Evolutionary conservation across 2,329 filamentous ascomycete species (phyloP).

Genomic region (Diatrype stigma): DNA sequence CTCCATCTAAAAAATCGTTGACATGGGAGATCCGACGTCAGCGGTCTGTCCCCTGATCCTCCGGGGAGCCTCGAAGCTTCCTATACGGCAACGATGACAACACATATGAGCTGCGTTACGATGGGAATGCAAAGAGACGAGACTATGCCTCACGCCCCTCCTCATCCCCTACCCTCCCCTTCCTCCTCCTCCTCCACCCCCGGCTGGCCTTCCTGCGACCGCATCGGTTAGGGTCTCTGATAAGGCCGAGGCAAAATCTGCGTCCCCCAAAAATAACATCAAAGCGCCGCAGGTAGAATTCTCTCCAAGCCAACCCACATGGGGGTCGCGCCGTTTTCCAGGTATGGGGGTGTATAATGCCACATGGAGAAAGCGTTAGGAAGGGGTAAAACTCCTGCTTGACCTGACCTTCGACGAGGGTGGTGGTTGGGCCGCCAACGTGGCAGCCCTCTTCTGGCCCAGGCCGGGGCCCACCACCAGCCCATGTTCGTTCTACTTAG

Average conservation of each 20-base stretch:
- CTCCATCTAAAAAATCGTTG: not conserved
- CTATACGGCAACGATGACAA: slow-evolving; percentile 13
- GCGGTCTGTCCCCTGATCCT: slow-evolving; percentile 1
- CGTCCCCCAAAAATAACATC: too few relatives aligned
- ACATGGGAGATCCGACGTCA: slow-evolving; percentile 13
- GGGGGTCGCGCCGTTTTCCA: not conserved
- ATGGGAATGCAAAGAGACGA: not conserved
- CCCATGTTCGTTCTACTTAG: slow-evolving; percentile 24
- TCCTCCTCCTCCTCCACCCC: not conserved
- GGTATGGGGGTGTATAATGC: not conserved
- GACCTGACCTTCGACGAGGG: slow-evolving; percentile 21
- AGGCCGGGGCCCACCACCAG: slow-evolving; percentile 25
- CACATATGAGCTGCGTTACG: slow-evolving; percentile 10
- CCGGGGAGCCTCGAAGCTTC: slow-evolving; percentile 11
- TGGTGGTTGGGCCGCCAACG: slow-evolving; percentile 25
- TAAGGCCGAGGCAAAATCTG: slow-evolving; percentile 12
- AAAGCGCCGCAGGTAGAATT: not conserved
- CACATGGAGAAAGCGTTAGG: slow-evolving; percentile 15
- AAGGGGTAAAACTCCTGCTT: slow-evolving; percentile 21
- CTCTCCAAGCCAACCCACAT: not conserved
- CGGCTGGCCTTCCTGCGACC: slow-evolving; percentile 2
- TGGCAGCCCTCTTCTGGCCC: slow-evolving; percentile 28
- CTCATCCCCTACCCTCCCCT: too few relatives aligned
- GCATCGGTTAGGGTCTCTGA: slow-evolving; percentile 13
- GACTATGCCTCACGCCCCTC: too few relatives aligned